phyloP scores from a whole-genome alignment of 2,329 filamentous ascomycete species.

The Juglanconis sp. region DNA sequence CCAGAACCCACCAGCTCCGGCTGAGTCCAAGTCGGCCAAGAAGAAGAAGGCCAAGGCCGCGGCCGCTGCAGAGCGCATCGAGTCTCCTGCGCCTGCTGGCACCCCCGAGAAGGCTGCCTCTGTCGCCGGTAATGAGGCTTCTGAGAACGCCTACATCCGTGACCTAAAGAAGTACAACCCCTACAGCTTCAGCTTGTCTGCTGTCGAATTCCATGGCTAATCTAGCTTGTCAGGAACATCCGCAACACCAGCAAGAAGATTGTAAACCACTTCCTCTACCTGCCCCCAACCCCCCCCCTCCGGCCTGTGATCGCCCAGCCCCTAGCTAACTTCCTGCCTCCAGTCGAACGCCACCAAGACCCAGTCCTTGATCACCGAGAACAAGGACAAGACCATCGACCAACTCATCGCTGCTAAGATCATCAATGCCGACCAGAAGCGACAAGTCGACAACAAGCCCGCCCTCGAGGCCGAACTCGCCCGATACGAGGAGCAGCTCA shows the following conservation, averaged over 20 bases:
- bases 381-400: constrained; percentile 68
- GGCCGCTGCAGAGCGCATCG: constrained; percentile 39
- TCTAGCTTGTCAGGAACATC: constrained; percentile 61
- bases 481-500: constrained; percentile 71
- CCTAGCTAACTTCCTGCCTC: constrained; percentile 9
- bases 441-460: constrained; percentile 74
- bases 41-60: constrained; percentile 63
- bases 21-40: constrained; percentile 63
- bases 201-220: background rate
- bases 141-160: constrained; percentile 77
- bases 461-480: constrained; percentile 64
- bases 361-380: constrained; percentile 65
- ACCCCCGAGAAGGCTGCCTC: constrained; percentile 49
- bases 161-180: constrained; percentile 80
- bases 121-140: constrained; percentile 53
- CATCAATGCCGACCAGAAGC: constrained; percentile 79
- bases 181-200: constrained; percentile 8
- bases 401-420: constrained; percentile 68
- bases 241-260: constrained; percentile 94
- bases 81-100: constrained; percentile 52
- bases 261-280: constrained; percentile 50
- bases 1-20: constrained; percentile 59
- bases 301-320: background rate
- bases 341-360: constrained; percentile 71
- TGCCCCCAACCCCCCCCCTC: background rate